Percentiles rank a stretch among this genome's conserved stretches.
These are phyloP conservation scores for Talaromyces liani DNA, from an alignment of 495 filamentous ascomycete species.

Conservation along the genomic window DNA sequence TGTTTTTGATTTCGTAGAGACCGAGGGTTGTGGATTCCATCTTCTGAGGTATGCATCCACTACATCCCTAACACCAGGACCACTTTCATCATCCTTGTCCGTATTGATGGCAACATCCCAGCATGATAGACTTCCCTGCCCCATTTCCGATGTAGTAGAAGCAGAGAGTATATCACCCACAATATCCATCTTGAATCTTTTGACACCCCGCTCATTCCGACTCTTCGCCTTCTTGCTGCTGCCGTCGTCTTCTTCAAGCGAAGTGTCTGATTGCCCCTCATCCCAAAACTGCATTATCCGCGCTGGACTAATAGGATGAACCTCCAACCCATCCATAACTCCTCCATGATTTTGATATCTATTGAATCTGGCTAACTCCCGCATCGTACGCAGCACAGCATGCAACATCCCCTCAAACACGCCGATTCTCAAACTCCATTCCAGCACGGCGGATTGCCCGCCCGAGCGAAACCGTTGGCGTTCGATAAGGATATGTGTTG, in stretches of 20 bases:
- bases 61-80: conserved; percentile 20
- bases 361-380: conserved; percentile 21
- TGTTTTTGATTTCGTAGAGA: conserved; percentile 10
- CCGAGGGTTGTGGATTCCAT: conserved; percentile 19
- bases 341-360: background rate
- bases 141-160: background rate
- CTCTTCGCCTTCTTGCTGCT: conserved; percentile 3
- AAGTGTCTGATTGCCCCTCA: conserved; percentile 5
- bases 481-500: conserved; percentile 78
- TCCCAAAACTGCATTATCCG: conserved; percentile 35
- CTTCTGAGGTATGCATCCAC: conserved; percentile 39
- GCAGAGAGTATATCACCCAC: conserved; percentile 46
- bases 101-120: background rate
- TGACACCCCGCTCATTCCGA: conserved; percentile 14
- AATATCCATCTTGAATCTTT: conserved; percentile 48
- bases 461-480: conserved; percentile 77
- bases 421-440: conserved; percentile 90
- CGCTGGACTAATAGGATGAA: conserved; percentile 28
- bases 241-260: background rate
- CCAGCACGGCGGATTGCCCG: conserved; percentile 56
- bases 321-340: conserved; percentile 9
- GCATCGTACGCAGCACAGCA: conserved; percentile 58
- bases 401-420: conserved; percentile 86
- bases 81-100: background rate
- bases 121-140: background rate